These are phyloP conservation scores for Sporothrix humicola DNA, from an alignment of 2,329 filamentous ascomycete genomes.

Conservation along the genomic window DNA sequence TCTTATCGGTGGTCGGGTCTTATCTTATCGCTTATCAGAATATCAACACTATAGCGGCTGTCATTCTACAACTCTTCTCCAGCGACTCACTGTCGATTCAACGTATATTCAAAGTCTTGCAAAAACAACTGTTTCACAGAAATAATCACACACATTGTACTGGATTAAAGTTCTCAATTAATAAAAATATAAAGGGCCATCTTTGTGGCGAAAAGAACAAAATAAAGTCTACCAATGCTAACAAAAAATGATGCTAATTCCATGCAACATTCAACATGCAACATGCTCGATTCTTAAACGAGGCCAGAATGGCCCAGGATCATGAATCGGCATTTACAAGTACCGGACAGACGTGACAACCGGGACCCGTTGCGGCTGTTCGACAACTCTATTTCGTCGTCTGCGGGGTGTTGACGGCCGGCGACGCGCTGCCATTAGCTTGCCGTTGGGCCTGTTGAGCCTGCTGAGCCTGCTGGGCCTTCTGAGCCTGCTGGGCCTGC, in stretches of 20 bases:
- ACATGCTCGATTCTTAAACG: too few relatives aligned
- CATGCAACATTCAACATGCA: too few relatives aligned
- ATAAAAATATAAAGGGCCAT: constrained; percentile 2
- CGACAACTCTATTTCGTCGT: constrained; percentile 13
- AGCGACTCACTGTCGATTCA: neutral
- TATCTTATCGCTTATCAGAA: constrained; percentile 35
- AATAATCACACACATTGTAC: neutral
- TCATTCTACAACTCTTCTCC: too few relatives aligned
- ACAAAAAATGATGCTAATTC: neutral
- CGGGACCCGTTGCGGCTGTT: too few relatives aligned
- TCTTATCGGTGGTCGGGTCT: constrained; percentile 18
- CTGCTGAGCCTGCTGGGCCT: neutral
- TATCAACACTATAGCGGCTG: neutral
- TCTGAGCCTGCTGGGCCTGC: constrained; percentile 8
- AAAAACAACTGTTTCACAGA: neutral
- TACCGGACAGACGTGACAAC: too few relatives aligned
- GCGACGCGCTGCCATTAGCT: constrained; percentile 22
- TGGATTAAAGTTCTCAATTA: neutral
- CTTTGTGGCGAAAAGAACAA: neutral
- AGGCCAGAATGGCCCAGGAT: too few relatives aligned
- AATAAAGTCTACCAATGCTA: neutral
- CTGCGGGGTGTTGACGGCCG: constrained; percentile 19
- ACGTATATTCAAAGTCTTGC: too few relatives aligned
- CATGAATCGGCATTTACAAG: too few relatives aligned
- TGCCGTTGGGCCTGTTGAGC: constrained; percentile 33